phyloP scores from a whole-genome alignment of 108 stramenopile genomes.

The Pelagomonas calceolata region DNA sequence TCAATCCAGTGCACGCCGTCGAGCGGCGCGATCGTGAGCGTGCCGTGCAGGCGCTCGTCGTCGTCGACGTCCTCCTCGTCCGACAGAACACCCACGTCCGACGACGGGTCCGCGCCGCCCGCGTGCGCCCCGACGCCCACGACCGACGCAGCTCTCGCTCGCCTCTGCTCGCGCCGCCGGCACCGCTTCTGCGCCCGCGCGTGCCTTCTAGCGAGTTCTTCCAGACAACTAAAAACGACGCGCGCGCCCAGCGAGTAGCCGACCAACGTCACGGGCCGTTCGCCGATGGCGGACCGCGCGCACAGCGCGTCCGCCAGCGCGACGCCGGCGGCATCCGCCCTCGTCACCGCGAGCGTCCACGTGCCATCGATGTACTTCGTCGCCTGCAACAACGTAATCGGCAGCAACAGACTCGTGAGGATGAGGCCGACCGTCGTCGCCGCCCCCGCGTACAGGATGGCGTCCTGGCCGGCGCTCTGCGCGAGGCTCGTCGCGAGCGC shows the following conservation, averaged over 20 bases:
- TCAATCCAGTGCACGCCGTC: background rate
- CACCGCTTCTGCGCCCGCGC: conserved; percentile 54
- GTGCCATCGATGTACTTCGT: conserved; percentile 75
- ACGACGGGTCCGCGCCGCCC: background rate
- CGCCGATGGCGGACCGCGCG: conserved; percentile 57
- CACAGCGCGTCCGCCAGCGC: conserved; percentile 75
- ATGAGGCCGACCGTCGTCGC: conserved; percentile 57
- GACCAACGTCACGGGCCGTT: conserved; percentile 76
- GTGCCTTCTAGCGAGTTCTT: conserved; percentile 70
- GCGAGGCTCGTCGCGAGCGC: background rate
- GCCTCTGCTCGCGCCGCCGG: conserved; percentile 27
- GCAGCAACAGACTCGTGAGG: conserved; percentile 60
- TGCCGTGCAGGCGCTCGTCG: background rate
- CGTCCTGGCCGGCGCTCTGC: background rate
- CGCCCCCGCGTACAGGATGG: background rate
- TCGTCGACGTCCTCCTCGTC: background rate
- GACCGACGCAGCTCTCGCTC: conserved; percentile 13
- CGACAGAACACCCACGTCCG: background rate
- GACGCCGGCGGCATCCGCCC: conserved; percentile 73
- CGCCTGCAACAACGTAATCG: conserved; percentile 56
- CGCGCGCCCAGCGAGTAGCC: conserved; percentile 91
- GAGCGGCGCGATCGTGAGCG: background rate
- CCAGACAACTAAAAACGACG: conserved; percentile 78
- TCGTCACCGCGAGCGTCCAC: conserved; percentile 75
- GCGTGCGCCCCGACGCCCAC: background rate